phyloP scores from a whole-genome alignment of 495 filamentous ascomycete genomes.

The Penicillium malachiteum region DNA sequence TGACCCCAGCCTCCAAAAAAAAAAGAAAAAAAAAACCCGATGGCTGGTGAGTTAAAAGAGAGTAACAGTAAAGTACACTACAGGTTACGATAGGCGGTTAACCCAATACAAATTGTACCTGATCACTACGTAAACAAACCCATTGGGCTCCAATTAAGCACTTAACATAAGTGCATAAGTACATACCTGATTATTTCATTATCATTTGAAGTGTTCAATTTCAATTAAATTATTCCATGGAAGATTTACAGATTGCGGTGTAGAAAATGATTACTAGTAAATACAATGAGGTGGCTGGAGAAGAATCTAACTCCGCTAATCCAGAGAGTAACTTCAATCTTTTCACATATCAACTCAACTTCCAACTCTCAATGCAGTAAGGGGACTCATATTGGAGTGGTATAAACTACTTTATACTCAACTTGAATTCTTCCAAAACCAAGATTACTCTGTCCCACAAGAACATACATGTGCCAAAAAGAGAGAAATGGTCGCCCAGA shows the following conservation, averaged over 20 bases:
- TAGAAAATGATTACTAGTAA: neutral
- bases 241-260: too few species aligned
- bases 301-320: too few species aligned
- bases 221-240: too few species aligned
- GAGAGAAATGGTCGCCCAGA: constrained; percentile 21
- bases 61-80: neutral
- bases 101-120: constrained; percentile 11
- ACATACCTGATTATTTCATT: too few species aligned
- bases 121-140: neutral
- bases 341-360: too few species aligned
- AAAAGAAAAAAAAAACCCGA: constrained; percentile 1
- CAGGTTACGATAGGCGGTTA: constrained; percentile 3
- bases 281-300: neutral
- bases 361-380: neutral
- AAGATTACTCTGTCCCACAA: neutral
- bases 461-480: constrained; percentile 7
- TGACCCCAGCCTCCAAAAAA: neutral
- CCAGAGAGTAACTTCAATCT: too few species aligned
- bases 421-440: neutral
- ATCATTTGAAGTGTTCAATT: too few species aligned
- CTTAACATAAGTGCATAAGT: too few species aligned
- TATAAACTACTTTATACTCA: neutral
- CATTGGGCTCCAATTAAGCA: neutral
- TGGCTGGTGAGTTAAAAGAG: neutral
- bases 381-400: neutral